These are phyloP conservation scores for Cystofilobasidium capitatum DNA, from an alignment of 768 basidiomycete genomes.

Conservation along the genomic window DNA sequence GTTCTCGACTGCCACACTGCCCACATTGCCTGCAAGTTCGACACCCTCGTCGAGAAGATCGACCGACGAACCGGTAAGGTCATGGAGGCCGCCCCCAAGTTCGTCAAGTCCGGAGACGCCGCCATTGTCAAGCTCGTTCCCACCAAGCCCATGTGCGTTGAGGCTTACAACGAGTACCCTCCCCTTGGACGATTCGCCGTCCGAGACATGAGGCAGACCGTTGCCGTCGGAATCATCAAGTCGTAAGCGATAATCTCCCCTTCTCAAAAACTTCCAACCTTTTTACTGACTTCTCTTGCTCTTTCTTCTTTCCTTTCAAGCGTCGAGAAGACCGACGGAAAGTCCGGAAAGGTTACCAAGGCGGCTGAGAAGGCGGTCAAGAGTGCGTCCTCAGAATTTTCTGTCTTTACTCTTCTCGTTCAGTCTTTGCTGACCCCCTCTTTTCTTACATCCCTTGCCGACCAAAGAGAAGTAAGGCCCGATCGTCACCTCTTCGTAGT, in stretches of 20 bases:
- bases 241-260: no score
- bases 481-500: no score
- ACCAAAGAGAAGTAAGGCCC: no score
- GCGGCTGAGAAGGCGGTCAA: slow-evolving; percentile 86
- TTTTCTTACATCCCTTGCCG: no score
- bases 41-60: slow-evolving; percentile 97
- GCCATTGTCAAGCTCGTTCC: slow-evolving; percentile 96
- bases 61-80: slow-evolving; percentile 96
- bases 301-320: no score
- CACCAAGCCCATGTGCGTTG: slow-evolving; percentile 90
- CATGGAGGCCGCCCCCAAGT: slow-evolving; percentile 80
- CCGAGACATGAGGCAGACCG: slow-evolving; percentile 83
- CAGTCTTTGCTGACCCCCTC: no score
- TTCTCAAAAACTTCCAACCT: slow-evolving; percentile 81
- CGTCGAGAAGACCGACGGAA: slow-evolving; percentile 53
- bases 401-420: no score
- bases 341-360: slow-evolving; percentile 63
- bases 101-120: slow-evolving; percentile 99
- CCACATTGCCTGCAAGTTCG: slow-evolving; percentile 68
- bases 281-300: neutral
- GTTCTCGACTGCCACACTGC: slow-evolving; percentile 99
- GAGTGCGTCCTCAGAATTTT: no score
- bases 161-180: slow-evolving; percentile 93
- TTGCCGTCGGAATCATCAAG: slow-evolving; percentile 98
- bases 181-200: slow-evolving; percentile 73